Conservation (phyloP, 257 asterid species). For the Solanum chaucha region DNA sequence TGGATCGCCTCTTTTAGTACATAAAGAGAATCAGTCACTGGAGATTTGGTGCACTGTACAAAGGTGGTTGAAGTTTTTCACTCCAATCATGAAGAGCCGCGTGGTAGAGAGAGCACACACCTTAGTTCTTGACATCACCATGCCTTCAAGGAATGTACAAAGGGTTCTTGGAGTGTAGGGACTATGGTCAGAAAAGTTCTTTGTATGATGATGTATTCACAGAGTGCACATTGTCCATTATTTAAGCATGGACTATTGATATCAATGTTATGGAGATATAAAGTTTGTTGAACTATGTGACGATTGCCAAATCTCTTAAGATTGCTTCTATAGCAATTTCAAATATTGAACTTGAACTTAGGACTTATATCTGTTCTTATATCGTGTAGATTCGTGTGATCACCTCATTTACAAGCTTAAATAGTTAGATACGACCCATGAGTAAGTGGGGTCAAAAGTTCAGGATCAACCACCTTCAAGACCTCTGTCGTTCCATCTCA, state of each 20-base stretch:
- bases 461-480: too few relatives aligned
- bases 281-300: background rate
- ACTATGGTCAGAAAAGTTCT: background rate
- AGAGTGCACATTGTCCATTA: background rate
- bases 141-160: background rate
- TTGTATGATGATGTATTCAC: background rate
- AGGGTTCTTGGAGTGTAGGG: background rate
- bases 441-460: too few relatives aligned
- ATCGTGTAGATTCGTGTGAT: background rate
- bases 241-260: background rate
- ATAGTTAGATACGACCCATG: too few relatives aligned
- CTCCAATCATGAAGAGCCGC: background rate
- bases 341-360: background rate
- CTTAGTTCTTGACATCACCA: background rate
- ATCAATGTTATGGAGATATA: background rate
- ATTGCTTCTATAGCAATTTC: background rate
- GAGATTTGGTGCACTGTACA: background rate
- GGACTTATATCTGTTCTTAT: too few relatives aligned
- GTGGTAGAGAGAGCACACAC: background rate
- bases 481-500: background rate
- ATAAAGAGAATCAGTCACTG: background rate
- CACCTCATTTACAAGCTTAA: background rate
- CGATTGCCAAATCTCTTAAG: background rate
- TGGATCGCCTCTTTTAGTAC: background rate
- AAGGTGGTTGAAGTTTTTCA: background rate